These are phyloP conservation scores for Botrytis hyacinthi DNA, from an alignment of 2,329 filamentous ascomycete species.

Conservation along the genomic window DNA sequence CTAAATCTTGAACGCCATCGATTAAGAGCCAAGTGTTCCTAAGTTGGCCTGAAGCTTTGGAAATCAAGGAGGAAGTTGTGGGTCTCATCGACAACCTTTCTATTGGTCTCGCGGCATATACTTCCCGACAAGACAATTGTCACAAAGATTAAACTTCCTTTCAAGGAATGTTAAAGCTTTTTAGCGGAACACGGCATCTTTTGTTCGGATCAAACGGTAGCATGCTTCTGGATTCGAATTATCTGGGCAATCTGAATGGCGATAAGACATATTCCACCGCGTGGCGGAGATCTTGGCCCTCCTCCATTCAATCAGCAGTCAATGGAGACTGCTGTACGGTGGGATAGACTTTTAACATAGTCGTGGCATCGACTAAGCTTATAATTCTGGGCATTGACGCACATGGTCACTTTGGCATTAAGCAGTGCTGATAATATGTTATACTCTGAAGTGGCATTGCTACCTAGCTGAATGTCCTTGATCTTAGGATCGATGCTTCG, in stretches of 20 bases:
- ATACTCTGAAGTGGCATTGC: constrained; percentile 42
- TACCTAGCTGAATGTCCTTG: constrained; percentile 19
- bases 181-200: constrained; percentile 27
- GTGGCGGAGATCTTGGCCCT: constrained; percentile 29
- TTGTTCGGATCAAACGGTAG: constrained; percentile 29
- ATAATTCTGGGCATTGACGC: constrained; percentile 27
- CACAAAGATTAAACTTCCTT: constrained; percentile 36
- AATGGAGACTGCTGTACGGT: constrained; percentile 33
- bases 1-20: constrained; percentile 45
- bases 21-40: constrained; percentile 39
- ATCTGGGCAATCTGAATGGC: constrained; percentile 30
- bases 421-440: constrained; percentile 45
- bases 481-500: constrained; percentile 20
- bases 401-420: constrained; percentile 38
- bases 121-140: constrained; percentile 30
- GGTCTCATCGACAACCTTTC: constrained; percentile 33
- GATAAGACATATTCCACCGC: constrained; percentile 38
- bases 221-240: constrained; percentile 33
- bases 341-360: constrained; percentile 29
- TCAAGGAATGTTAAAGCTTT: constrained; percentile 28
- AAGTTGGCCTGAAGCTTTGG: background rate
- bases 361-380: constrained; percentile 29
- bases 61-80: constrained; percentile 34
- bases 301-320: constrained; percentile 28
- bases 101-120: constrained; percentile 28